These are phyloP conservation scores for Fomitopsis pinicola DNA, from an alignment of 1,284 basidiomycete species.

Conservation along the genomic window DNA sequence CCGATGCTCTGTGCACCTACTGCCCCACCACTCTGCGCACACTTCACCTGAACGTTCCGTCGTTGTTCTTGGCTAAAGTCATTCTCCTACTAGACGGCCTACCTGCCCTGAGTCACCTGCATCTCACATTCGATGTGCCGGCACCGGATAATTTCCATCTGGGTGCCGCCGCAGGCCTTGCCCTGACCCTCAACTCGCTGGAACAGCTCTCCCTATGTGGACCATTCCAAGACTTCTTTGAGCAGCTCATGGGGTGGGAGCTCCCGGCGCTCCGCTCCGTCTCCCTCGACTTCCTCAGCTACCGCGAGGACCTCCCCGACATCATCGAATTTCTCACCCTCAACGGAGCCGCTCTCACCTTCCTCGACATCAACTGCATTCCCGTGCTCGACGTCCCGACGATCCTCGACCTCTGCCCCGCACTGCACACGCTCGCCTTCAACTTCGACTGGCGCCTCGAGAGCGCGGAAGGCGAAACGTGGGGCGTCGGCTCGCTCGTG, in stretches of 20 bases:
- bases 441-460: slow-evolving; percentile 64
- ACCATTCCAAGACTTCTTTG: slow-evolving; percentile 56
- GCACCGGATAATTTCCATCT: slow-evolving; percentile 33
- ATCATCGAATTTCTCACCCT: slow-evolving; percentile 48
- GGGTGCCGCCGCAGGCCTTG: slow-evolving; percentile 53
- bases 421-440: slow-evolving; percentile 58
- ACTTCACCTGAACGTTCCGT: slow-evolving; percentile 54
- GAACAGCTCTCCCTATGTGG: slow-evolving; percentile 60
- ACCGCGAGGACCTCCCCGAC: slow-evolving; percentile 53
- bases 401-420: slow-evolving; percentile 59
- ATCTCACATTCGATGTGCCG: slow-evolving; percentile 47
- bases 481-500: slow-evolving; percentile 33
- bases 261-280: slow-evolving; percentile 54
- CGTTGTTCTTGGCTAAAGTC: slow-evolving; percentile 50
- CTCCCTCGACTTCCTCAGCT: slow-evolving; percentile 45
- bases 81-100: slow-evolving; percentile 64
- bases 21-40: slow-evolving; percentile 48
- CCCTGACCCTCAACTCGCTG: slow-evolving; percentile 50
- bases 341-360: slow-evolving; percentile 53
- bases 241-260: slow-evolving; percentile 61
- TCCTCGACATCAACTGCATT: slow-evolving; percentile 60
- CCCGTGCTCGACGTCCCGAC: slow-evolving; percentile 48
- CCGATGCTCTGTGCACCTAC: slow-evolving; percentile 51
- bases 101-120: slow-evolving; percentile 46
- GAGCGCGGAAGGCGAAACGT: slow-evolving; percentile 23